phyloP scores from a whole-genome alignment of 441 rosid species.

The Adansonia grandidieri region DNA sequence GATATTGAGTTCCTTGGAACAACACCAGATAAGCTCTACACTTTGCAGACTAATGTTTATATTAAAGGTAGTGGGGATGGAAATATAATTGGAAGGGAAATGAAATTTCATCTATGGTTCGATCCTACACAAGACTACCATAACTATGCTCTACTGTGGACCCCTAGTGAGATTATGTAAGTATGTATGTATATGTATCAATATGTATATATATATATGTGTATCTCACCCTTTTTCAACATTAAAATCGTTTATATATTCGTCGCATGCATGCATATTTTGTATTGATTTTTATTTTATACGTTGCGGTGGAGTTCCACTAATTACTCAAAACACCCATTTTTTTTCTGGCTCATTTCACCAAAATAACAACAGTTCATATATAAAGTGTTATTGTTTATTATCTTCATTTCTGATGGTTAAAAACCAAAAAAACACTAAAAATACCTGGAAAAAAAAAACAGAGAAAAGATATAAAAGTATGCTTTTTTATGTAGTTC shows the following conservation, averaged over 20 bases:
- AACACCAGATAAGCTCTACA: conserved; percentile 57
- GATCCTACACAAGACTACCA: conserved; percentile 71
- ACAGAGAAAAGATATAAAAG: not conserved
- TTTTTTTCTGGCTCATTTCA: not conserved
- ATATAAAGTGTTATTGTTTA: too few relatives aligned
- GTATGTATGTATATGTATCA: conserved; percentile 13
- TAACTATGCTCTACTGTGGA: conserved; percentile 64
- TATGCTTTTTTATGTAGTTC: not conserved
- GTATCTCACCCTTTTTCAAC: not conserved
- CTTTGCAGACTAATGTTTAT: conserved; percentile 67
- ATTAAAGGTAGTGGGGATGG: conserved; percentile 75
- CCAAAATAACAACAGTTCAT: too few relatives aligned
- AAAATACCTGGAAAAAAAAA: too few relatives aligned
- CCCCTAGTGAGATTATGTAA: conserved; percentile 58
- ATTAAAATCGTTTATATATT: not conserved
- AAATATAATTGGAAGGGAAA: conserved; percentile 61
- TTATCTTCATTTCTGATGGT: too few relatives aligned
- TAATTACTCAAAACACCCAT: too few relatives aligned
- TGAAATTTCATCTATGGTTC: conserved; percentile 68
- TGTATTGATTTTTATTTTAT: not conserved
- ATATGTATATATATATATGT: too few relatives aligned
- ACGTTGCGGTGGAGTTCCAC: too few relatives aligned
- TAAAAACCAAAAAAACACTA: too few relatives aligned
- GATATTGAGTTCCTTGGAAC: conserved; percentile 78
- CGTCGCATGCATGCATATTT: not conserved